Evolutionary conservation across 352 stramenopile species (phyloP).

Genomic region (Phytophthora capsici): DNA sequence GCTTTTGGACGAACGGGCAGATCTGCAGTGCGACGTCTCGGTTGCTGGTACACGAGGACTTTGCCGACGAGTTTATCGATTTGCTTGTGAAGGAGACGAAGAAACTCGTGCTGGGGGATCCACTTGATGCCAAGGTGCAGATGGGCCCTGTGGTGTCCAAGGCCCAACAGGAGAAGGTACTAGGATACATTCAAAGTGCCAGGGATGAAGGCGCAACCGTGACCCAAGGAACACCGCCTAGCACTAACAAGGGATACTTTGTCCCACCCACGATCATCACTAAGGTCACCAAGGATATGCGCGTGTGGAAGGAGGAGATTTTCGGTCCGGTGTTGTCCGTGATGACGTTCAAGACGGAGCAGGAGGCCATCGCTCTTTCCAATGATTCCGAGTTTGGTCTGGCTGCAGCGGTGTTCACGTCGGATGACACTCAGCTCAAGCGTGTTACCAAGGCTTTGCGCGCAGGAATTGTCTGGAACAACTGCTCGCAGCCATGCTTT

Average conservation of each 20-base stretch:
- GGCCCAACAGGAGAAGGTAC: constrained; percentile 73
- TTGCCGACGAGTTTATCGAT: constrained; percentile 71
- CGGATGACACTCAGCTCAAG: constrained; percentile 51
- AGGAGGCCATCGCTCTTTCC: constrained; percentile 66
- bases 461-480: constrained; percentile 35
- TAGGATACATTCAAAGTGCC: constrained; percentile 61
- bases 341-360: constrained; percentile 87
- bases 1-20: constrained; percentile 72
- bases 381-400: constrained; percentile 73
- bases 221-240: constrained; percentile 22
- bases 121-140: constrained; percentile 54
- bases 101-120: constrained; percentile 70
- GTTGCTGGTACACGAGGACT: constrained; percentile 74
- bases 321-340: constrained; percentile 91
- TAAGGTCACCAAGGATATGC: constrained; percentile 61
- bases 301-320: constrained; percentile 89
- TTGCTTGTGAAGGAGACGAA: constrained; percentile 53
- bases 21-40: constrained; percentile 82
- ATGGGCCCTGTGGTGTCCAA: constrained; percentile 86
- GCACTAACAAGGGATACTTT: constrained; percentile 58
- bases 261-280: constrained; percentile 82
- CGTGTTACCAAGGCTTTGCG: constrained; percentile 57
- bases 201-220: constrained; percentile 64
- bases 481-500: constrained; percentile 29
- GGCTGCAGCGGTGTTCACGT: constrained; percentile 75